Base-by-base conservation (phyloP, 139 green algal species). In the Chlorella sp. region DNA sequence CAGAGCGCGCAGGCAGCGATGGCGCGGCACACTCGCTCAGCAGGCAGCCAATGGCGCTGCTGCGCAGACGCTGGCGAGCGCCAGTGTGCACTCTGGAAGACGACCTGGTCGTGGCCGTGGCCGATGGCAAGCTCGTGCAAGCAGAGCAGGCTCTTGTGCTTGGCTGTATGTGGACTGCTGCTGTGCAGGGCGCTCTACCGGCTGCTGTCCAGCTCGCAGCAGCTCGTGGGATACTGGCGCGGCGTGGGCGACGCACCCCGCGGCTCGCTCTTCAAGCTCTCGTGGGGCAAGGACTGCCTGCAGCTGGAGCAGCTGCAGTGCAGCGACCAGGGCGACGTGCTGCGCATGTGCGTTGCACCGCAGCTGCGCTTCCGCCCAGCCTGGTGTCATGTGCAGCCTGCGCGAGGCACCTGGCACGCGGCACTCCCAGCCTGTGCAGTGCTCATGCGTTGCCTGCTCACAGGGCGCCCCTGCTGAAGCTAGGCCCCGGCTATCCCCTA, bases 201-300 rank as follows among this genome's bases (percentile, higher is more conserved):
- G 6, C 2, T 60, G 5, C 34, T 80, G 64, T 60, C 32, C 22
- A 51, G 63, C 27, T 14, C 67, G 2, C 67, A 74, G 31, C 67
- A 65, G 0, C 34, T 76, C 0, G 35, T 80, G 35, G 75, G 64
- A 0, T 51, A 72, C 26, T 76, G 69, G 69, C 31, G 55, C 0
- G 70, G 69, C 31, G 62, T 60, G 14, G 51, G 69, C 0, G 69
- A 76, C n/a, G 27, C 50, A 1, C 70, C 70, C 31, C 2, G 5
- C 0, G 70, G 65, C 70, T 73, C 60, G 1, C 67, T 80, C 26
- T 83, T 69, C 61, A 67, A 67, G 61, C 23, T 67, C n/a, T 31
- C 22, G 27, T 67, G 61, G 61, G 61, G 61, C 3, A 4, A 4
- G 23, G 61, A 67, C 61, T 67, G 61, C 27, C 3, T 35, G n/a